A percentile compares a stretch with the other conserved stretches of the same genome.
phyloP scores from a whole-genome alignment of 129 eudicot genomes.

The Tagetes patula region DNA sequence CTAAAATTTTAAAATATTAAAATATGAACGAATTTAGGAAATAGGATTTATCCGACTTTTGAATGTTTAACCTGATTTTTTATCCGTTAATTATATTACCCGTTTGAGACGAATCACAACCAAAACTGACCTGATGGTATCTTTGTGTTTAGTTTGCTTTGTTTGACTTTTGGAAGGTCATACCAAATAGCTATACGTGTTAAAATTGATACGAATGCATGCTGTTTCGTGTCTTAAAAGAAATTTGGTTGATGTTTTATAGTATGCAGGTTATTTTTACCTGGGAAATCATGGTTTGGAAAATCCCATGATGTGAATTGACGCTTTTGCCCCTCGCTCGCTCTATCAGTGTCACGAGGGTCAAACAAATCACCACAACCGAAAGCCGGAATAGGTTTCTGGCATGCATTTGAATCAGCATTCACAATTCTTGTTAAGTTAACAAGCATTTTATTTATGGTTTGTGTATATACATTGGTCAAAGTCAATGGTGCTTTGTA shows the following conservation, averaged over 20 bases:
- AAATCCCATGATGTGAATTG: conserved; percentile 48
- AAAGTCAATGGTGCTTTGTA: conserved; percentile 21
- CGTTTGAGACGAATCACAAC: background rate
- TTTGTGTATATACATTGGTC: conserved; percentile 40
- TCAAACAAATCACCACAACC: conserved; percentile 27
- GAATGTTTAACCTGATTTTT: background rate
- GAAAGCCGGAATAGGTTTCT: conserved; percentile 67
- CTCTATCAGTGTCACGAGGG: conserved; percentile 51
- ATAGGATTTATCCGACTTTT: background rate
- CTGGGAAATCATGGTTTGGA: conserved; percentile 61
- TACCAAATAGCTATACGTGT: background rate
- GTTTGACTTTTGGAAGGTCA: conserved; percentile 4
- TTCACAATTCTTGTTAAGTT: conserved; percentile 35
- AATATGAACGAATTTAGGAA: background rate
- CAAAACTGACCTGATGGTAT: background rate
- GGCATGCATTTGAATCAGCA: conserved; percentile 43
- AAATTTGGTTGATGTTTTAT: conserved; percentile 8
- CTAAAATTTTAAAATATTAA: background rate
- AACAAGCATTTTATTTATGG: conserved; percentile 43
- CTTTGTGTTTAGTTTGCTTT: conserved; percentile 13
- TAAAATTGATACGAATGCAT: background rate
- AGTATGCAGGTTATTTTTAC: conserved; percentile 81
- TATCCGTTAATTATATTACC: background rate
- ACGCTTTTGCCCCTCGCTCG: conserved; percentile 38
- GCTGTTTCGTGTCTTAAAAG: background rate